Percentiles rank a stretch among this genome's conserved stretches.
Conservation (phyloP, 305 asterid species). For the Fraxinus paxiana region DNA sequence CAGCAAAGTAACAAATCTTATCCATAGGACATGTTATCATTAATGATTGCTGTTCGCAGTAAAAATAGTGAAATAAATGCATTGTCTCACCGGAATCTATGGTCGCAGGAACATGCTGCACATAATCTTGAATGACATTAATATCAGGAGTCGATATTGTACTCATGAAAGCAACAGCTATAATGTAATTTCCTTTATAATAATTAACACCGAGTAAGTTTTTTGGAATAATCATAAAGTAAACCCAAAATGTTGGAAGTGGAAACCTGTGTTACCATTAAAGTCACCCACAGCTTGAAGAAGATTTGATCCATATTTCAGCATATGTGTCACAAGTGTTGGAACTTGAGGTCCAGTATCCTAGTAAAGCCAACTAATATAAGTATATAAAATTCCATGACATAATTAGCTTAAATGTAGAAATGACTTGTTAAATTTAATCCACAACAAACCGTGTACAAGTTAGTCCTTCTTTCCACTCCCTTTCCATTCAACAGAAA, state of each 20-base stretch:
- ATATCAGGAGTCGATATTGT: conserved; percentile 42
- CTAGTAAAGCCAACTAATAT: conserved; percentile 37
- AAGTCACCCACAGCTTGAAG: conserved; percentile 91
- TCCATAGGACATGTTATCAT: conserved; percentile 3
- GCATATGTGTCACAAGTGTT: conserved; percentile 50
- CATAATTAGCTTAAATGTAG: conserved; percentile 19
- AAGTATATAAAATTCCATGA: conserved; percentile 3
- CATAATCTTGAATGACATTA: conserved; percentile 52
- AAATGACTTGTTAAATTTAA: conserved; percentile 6
- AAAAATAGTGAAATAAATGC: conserved; percentile 3
- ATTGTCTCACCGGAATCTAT: conserved; percentile 48
- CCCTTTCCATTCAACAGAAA: conserved; percentile 77
- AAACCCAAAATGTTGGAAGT: conserved; percentile 2
- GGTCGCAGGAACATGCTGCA: conserved; percentile 53
- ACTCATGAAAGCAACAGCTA: conserved; percentile 66
- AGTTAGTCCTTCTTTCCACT: conserved; percentile 57
- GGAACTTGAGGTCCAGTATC: conserved; percentile 83
- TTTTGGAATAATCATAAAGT: conserved; percentile 12
- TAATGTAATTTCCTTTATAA: conserved; percentile 66
- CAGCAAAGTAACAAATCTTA: conserved; percentile 2
- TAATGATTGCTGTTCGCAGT: background rate
- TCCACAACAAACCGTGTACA: conserved; percentile 46
- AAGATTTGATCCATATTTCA: conserved; percentile 79
- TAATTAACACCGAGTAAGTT: conserved; percentile 25
- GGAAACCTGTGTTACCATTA: conserved; percentile 45